phyloP scores from a whole-genome alignment of 768 basidiomycete species.

The Boletus tomentosulus region DNA sequence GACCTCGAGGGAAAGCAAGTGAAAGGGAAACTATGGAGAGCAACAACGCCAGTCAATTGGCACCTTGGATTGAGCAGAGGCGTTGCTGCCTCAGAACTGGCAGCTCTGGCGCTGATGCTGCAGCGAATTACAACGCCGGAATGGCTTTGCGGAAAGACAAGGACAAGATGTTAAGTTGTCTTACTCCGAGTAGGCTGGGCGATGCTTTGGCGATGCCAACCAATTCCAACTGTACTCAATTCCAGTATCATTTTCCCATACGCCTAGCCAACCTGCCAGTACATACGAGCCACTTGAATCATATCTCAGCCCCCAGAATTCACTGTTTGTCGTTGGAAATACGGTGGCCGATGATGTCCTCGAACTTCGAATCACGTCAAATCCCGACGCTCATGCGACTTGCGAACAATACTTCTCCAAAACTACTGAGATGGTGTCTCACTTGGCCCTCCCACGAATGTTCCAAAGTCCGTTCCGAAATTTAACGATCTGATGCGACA shows the following conservation, averaged over 20 bases:
- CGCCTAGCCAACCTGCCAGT: neutral
- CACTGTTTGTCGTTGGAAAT: neutral
- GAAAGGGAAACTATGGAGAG: constrained; percentile 6
- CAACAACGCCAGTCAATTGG: neutral
- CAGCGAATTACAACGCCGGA: neutral
- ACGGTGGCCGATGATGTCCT: neutral
- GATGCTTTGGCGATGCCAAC: constrained; percentile 14
- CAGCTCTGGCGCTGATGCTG: neutral
- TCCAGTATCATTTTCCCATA: constrained; percentile 23
- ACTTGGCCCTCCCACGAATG: neutral
- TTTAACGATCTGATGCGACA: neutral
- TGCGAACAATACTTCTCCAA: neutral
- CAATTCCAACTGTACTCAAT: constrained; percentile 16
- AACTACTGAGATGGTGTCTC: constrained; percentile 3
- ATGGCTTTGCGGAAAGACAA: neutral
- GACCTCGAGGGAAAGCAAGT: constrained; percentile 5
- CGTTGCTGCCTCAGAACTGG: neutral
- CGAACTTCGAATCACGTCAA: neutral
- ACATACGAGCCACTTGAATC: neutral
- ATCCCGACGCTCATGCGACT: neutral
- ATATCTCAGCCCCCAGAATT: neutral
- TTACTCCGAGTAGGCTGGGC: constrained; percentile 4
- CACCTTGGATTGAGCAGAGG: neutral
- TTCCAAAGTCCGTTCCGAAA: neutral
- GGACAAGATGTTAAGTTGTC: neutral